A percentile compares a stretch with the other conserved stretches of the same genome.
These are phyloP conservation scores for Ehretia macrophylla DNA, from an alignment of 257 asterid genomes.

Conservation along the genomic window DNA sequence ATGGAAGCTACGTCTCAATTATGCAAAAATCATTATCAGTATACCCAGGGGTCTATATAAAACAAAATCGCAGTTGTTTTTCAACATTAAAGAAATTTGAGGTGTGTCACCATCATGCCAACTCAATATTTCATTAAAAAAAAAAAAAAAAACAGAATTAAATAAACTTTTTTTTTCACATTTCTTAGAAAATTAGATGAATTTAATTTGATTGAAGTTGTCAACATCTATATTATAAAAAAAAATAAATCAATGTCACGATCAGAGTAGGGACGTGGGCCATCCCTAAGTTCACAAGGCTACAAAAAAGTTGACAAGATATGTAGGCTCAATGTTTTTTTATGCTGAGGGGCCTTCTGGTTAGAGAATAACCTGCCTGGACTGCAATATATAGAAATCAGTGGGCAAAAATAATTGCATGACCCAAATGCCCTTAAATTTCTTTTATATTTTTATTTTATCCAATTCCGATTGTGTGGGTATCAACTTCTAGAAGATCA, in stretches of 20 bases:
- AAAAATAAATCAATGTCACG: neutral
- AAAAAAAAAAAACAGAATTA: neutral
- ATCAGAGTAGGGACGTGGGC: neutral
- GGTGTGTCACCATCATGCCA: neutral
- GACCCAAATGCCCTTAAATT: too few relatives aligned
- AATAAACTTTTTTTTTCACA: too few relatives aligned
- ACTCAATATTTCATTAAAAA: neutral
- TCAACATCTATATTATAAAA: neutral
- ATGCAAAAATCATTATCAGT: too few relatives aligned
- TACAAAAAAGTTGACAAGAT: too few relatives aligned
- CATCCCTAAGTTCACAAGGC: too few relatives aligned
- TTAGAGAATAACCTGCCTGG: too few relatives aligned
- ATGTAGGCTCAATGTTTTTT: neutral
- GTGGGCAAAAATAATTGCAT: too few relatives aligned
- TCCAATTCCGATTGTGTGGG: too few relatives aligned
- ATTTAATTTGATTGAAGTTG: neutral
- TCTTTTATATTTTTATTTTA: too few relatives aligned
- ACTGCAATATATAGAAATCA: too few relatives aligned
- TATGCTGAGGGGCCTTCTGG: neutral
- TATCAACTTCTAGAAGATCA: too few relatives aligned
- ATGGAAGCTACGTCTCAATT: neutral
- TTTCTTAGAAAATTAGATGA: neutral
- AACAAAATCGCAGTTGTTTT: neutral
- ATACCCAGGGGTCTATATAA: neutral
- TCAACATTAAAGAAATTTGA: neutral